Base-by-base conservation (phyloP, 177 flowering plant species). In the Telopea speciosissima region DNA sequence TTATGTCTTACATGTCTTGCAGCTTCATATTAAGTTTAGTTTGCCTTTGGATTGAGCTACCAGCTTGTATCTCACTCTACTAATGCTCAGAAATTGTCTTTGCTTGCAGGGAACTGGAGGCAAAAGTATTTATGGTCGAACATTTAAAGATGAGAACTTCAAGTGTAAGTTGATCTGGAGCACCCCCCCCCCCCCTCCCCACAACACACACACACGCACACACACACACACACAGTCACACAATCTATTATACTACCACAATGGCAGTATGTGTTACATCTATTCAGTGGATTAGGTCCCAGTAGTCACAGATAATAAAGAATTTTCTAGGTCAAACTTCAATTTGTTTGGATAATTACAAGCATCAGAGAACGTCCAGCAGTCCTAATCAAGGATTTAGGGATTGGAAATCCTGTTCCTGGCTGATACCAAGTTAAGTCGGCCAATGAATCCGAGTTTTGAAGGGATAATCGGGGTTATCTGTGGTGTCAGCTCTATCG, bases 121-220 rank as follows among this genome's bases (percentile, higher is more conserved):
- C 14, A 95, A 93, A 86, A 95, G 99, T 73, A 93, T 95, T 65
- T 95, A 91, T 71, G 99, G 99, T 19, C 97, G 97, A 52, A 95
- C 91, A 22, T 95, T 95, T 70, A 95, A 89, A 78, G 99, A 95
- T 81, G 99, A 95, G 72, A 95, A 95, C 84, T 95, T 95, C 79
- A 91, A 89, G 56, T 81, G 99, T 95, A 83, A 85, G 97, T 82
- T 77, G 19, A 72, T 59, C 62, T 24, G 5, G 4, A 28, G 14
- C 4, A 0, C 28, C 21, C 49, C 22, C n/a, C 31, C 25, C n/a
- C n/a, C n/a, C n/a, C n/a, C n/a, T n/a, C n/a, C n/a, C n/a, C n/a
- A n/a, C n/a, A n/a, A n/a, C n/a, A n/a, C n/a, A n/a, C n/a, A n/a
- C n/a, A n/a, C n/a, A n/a, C n/a, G n/a, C n/a, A n/a, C n/a, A n/a